phyloP scores from a whole-genome alignment of 371 early-diverging fungal genomes.

The Funneliformis caledonium region DNA sequence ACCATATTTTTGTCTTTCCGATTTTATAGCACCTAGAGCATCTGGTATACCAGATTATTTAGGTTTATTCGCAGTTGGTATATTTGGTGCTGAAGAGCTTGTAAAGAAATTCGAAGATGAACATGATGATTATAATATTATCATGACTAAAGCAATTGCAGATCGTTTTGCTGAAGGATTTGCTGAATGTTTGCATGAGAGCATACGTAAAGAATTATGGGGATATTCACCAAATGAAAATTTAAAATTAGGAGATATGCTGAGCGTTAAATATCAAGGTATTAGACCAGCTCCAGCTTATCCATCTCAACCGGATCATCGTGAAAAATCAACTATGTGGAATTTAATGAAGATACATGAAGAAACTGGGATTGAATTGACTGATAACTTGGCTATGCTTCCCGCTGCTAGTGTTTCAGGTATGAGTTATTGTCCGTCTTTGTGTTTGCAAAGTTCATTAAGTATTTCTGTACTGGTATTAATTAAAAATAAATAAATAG shows the following conservation, averaged over 20 bases:
- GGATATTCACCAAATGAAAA: conserved; percentile 82
- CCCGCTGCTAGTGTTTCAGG: conserved; percentile 89
- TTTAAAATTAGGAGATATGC: conserved; percentile 75
- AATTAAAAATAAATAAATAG: conserved; percentile 41
- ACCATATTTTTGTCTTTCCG: conserved; percentile 86
- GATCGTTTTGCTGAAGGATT: conserved; percentile 93
- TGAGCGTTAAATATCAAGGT: conserved; percentile 89
- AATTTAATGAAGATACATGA: conserved; percentile 73
- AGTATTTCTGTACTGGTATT: not conserved
- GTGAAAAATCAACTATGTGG: conserved; percentile 93
- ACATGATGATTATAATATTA: conserved; percentile 86
- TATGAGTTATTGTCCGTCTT: conserved; percentile 46
- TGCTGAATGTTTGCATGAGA: conserved; percentile 87
- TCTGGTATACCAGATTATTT: conserved; percentile 81
- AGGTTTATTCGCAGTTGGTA: conserved; percentile 90
- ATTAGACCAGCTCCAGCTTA: conserved; percentile 94
- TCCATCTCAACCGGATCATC: conserved; percentile 88
- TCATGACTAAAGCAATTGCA: conserved; percentile 92
- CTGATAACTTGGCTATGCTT: conserved; percentile 90
- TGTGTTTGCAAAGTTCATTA: not conserved
- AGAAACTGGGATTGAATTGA: conserved; percentile 80
- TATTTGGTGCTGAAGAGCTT: conserved; percentile 87
- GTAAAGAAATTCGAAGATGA: conserved; percentile 71
- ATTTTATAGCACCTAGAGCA: conserved; percentile 84
- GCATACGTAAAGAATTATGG: conserved; percentile 84